Percentiles rank a stretch among this genome's conserved stretches.
Conservation (phyloP, 2,329 filamentous ascomycete genomes). For the Xylariaceae sp. region DNA sequence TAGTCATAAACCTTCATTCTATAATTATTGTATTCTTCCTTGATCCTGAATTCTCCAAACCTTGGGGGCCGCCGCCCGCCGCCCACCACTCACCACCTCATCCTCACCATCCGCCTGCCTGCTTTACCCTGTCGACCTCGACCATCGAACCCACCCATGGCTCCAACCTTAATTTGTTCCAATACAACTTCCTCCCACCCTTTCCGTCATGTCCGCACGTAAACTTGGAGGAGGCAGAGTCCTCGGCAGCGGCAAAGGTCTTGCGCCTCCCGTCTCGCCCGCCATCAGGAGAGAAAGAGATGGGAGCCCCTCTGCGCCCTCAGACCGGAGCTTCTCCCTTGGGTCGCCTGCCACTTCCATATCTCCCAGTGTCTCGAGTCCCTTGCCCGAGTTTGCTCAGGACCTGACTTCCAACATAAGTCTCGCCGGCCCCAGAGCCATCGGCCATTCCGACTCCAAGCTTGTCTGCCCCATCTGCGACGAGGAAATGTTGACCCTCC, state of each 20-base stretch:
- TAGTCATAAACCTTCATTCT: too few species aligned
- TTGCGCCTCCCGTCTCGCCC: conserved; percentile 58
- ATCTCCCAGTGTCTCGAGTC: conserved; percentile 42
- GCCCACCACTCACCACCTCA: too few species aligned
- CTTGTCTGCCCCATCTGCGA: conserved; percentile 96
- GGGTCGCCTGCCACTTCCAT: conserved; percentile 59
- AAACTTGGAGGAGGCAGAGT: conserved; percentile 91
- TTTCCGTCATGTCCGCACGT: conserved; percentile 66
- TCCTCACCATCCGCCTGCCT: too few species aligned
- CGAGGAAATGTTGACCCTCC: conserved; percentile 93
- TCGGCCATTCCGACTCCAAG: conserved; percentile 56
- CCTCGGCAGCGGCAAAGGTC: conserved; percentile 78
- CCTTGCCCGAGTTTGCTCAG: conserved; percentile 66
- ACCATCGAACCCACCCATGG: too few species aligned
- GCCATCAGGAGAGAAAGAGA: conserved; percentile 40
- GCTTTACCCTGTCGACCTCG: too few species aligned
- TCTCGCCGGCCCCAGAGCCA: conserved; percentile 52
- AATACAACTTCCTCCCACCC: too few species aligned
- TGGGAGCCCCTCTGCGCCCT: conserved; percentile 49
- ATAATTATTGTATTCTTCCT: too few species aligned
- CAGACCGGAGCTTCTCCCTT: conserved; percentile 72
- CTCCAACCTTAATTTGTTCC: too few species aligned
- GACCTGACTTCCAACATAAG: conserved; percentile 81
- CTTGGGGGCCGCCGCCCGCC: too few species aligned
- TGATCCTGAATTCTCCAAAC: too few species aligned